These are phyloP conservation scores for Xylaria arbuscula DNA, from an alignment of 2,329 filamentous ascomycete species.

Conservation along the genomic window DNA sequence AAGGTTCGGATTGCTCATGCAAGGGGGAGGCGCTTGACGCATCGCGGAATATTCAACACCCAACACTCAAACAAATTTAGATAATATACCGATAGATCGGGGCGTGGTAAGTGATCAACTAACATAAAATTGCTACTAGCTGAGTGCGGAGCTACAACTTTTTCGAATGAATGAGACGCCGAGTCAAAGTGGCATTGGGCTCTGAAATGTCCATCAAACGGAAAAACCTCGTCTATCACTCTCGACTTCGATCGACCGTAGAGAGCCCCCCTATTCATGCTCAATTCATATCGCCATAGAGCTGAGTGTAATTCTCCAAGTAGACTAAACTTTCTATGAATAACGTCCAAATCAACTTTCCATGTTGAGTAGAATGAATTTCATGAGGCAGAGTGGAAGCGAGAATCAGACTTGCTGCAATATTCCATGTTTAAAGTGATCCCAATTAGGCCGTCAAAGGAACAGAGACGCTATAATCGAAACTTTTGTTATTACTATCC, in stretches of 20 bases:
- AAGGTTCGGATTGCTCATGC: not conserved
- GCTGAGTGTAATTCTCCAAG: too few species aligned
- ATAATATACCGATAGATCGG: not conserved
- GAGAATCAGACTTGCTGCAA: not conserved
- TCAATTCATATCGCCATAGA: too few species aligned
- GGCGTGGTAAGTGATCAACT: not conserved
- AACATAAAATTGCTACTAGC: not conserved
- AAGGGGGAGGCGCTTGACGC: not conserved
- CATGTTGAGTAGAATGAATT: not conserved
- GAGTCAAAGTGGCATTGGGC: not conserved
- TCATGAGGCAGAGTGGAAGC: not conserved
- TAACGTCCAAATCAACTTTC: too few species aligned
- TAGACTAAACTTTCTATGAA: too few species aligned
- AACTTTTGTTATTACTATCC: conserved; percentile 20
- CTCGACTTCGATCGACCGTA: too few species aligned
- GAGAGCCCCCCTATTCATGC: too few species aligned
- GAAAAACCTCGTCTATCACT: too few species aligned
- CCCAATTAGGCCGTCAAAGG: not conserved
- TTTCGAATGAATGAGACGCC: not conserved
- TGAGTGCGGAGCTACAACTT: not conserved
- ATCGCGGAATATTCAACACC: not conserved
- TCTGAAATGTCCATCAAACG: not conserved
- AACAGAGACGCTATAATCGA: not conserved
- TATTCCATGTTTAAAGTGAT: not conserved
- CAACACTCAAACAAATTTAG: not conserved